Percentiles rank a stretch among this genome's conserved stretches.
phyloP scores from a whole-genome alignment of 2,329 filamentous ascomycete species.

The Penicillium sp. region DNA sequence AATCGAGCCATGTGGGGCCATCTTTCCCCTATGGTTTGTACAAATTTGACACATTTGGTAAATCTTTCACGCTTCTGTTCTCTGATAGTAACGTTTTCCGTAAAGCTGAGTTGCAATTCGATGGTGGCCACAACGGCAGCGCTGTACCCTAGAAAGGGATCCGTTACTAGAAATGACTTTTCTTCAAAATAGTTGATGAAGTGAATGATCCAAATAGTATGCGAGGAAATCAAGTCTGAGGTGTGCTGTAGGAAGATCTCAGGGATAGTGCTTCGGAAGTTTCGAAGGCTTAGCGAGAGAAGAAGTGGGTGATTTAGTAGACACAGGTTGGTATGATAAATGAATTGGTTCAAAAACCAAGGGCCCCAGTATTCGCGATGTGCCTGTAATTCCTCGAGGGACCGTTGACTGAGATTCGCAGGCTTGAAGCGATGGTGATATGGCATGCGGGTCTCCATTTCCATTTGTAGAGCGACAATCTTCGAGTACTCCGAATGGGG shows the following conservation, averaged over 20 bases:
- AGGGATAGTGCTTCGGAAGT: slow-evolving; percentile 53
- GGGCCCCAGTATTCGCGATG: slow-evolving; percentile 55
- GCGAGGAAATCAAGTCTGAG: slow-evolving; percentile 52
- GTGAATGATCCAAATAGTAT: slow-evolving; percentile 55
- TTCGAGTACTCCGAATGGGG: slow-evolving; percentile 54
- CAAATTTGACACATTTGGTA: slow-evolving; percentile 47
- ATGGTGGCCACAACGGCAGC: slow-evolving; percentile 56
- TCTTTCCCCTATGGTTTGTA: slow-evolving; percentile 41
- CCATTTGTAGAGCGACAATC: slow-evolving; percentile 53
- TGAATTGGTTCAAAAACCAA: slow-evolving; percentile 53
- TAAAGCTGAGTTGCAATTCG: slow-evolving; percentile 55
- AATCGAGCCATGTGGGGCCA: slow-evolving; percentile 50
- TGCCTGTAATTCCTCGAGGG: slow-evolving; percentile 43
- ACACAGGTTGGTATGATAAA: slow-evolving; percentile 55
- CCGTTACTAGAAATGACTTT: slow-evolving; percentile 48
- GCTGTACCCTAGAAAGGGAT: slow-evolving; percentile 51
- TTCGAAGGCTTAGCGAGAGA: slow-evolving; percentile 53
- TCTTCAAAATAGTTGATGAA: slow-evolving; percentile 50
- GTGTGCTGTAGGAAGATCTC: slow-evolving; percentile 57
- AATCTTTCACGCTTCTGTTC: slow-evolving; percentile 47
- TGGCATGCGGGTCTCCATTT: slow-evolving; percentile 53
- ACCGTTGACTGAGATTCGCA: slow-evolving; percentile 48
- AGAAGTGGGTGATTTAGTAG: slow-evolving; percentile 57
- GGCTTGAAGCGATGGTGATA: slow-evolving; percentile 53
- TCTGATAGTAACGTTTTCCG: slow-evolving; percentile 41